Base-by-base conservation (phyloP, 179 eudicot species). In the Camellia oleifera region DNA sequence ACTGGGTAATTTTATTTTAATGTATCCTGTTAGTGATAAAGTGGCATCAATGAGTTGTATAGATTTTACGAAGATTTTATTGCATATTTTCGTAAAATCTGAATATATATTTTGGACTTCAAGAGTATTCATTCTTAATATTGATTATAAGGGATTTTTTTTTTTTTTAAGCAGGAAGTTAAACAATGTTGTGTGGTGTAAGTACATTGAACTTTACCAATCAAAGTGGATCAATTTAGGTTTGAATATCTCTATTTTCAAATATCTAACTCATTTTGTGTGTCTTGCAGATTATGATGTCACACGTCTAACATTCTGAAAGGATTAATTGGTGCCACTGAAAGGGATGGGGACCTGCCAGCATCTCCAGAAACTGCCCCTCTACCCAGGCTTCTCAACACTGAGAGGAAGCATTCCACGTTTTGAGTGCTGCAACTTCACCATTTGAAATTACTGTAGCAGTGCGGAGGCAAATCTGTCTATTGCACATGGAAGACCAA, bases 261-360 rank as follows among this genome's bases (percentile, higher is more conserved):
- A 53, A 26, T 53, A 52, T 72, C 61, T 72, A 20, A 72, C 62
- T 72, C 8, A 26, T 53, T 61, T 14, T 53, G 62, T 53, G 9
- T 53, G 46, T 56, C 18, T 72, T 72, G 76, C 76, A 5, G 45
- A 72, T 72, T 53, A 72, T 12, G 62, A 44, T 72, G 17, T 26
- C 62, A 56, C 45, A 12, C 60, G 0, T 48, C 60, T 18, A 7
- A 72, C 75, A 50, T 20, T 18, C 60, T 72, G 7, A 71, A 71
- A 7, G 57, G 58, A 71, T 54, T 50, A 45, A 8, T 50, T 48
- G 14, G 13, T 13, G 13, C 60, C 0, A 23, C 4, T 53, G 4
- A 48, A 48, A 4, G 5, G 52, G 52, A 4, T 48, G 7, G 52
- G 7, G 7, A 48, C 52, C 52, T 48, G 52, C 52, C 7, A 48